phyloP scores from a whole-genome alignment of 768 basidiomycete genomes.

The Mycena maculata region DNA sequence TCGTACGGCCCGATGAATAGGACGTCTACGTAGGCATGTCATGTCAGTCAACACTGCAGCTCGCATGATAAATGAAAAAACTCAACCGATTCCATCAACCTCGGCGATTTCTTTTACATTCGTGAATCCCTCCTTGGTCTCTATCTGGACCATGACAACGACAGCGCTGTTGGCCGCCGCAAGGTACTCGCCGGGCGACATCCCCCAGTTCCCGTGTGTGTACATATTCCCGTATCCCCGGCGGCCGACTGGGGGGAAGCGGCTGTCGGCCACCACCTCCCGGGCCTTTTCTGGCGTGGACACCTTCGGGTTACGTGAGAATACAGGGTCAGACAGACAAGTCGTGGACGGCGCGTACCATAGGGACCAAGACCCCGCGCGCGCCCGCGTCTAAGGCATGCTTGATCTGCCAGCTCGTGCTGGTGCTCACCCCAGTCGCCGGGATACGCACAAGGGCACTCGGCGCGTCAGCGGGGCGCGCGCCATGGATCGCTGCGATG shows the following conservation, averaged over 20 bases:
- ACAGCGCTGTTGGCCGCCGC: conserved; percentile 64
- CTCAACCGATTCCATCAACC: conserved; percentile 70
- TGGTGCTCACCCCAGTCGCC: conserved; percentile 66
- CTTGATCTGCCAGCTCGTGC: conserved; percentile 79
- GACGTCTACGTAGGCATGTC: conserved; percentile 51
- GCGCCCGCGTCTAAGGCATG: conserved; percentile 77
- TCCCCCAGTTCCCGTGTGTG: conserved; percentile 68
- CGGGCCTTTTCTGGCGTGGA: conserved; percentile 67
- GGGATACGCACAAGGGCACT: conserved; percentile 72
- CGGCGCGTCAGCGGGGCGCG: conserved; percentile 56
- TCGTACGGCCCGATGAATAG: conserved; percentile 78
- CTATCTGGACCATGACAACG: conserved; percentile 74
- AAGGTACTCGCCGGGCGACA: conserved; percentile 64
- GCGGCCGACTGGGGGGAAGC: conserved; percentile 71
- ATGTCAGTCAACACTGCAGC: neutral
- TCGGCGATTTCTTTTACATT: conserved; percentile 70
- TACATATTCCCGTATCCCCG: conserved; percentile 76
- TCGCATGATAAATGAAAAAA: conserved; percentile 2
- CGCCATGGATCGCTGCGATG: conserved; percentile 63
- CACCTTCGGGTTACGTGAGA: conserved; percentile 50
- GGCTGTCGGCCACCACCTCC: conserved; percentile 66
- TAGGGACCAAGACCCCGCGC: conserved; percentile 71
- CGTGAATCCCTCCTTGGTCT: conserved; percentile 67
- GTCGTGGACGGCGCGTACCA: conserved; percentile 62
- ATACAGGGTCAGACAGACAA: neutral